phyloP scores from a whole-genome alignment of 345 rosid species.

The thale cress (Arabidopsis thaliana) region TAIR10.1 NC_003075.7:8414001-8414500 shows the following conservation, averaged over 20 bases:
- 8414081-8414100: conserved; percentile 96
- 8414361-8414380: conserved; percentile 98
- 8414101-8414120: conserved; percentile 97
- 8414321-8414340: conserved; percentile 92
- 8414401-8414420: conserved; percentile 75
- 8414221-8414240: conserved; percentile 94
- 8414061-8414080: conserved; percentile 96
- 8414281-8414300: conserved; percentile 93
- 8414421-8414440: conserved; percentile 80
- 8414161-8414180: background rate
- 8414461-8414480: conserved; percentile 85
- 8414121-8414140: background rate
- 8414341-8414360: conserved; percentile 98
- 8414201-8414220: conserved; percentile 97
- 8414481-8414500: conserved; percentile 91
- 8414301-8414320: conserved; percentile 86
- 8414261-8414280: conserved; percentile 91
- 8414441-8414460: conserved; percentile 81
- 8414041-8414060: conserved; percentile 99
- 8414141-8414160: conserved; percentile 20
- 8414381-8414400: conserved; percentile 90
- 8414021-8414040: conserved; percentile 99
- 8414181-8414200: background rate
- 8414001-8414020: conserved; percentile 93
- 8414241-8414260: conserved; percentile 97